Conservation (phyloP, 345 rosid species). For the Pelargonium nanum region DNA sequence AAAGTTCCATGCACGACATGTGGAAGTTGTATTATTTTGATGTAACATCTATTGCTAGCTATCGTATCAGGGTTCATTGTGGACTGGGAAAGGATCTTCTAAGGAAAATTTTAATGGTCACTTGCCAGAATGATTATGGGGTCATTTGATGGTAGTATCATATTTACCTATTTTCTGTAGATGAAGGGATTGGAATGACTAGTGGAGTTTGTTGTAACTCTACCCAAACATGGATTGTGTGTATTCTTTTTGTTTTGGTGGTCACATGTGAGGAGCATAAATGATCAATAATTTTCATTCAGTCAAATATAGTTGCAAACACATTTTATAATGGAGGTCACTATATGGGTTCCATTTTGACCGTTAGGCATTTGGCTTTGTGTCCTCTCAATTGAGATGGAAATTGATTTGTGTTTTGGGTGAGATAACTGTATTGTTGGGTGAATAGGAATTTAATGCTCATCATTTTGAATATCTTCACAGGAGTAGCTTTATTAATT, state of each 20-base stretch:
- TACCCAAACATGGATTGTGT: not conserved
- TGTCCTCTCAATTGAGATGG: not conserved
- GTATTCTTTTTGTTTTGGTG: not conserved
- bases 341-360: not conserved
- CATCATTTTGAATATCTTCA: no score
- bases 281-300: not conserved
- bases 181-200: not conserved
- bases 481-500: no score
- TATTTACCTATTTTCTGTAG: not conserved
- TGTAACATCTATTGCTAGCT: slow-evolving; percentile 6
- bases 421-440: not conserved
- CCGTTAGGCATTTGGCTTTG: not conserved
- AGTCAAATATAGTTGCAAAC: not conserved
- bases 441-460: not conserved
- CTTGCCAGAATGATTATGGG: not conserved
- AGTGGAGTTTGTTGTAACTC: not conserved
- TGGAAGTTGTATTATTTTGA: slow-evolving; percentile 4
- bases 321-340: no score
- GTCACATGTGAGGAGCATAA: not conserved
- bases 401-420: not conserved
- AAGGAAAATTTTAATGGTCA: not conserved
- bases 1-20: not conserved
- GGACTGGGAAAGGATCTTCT: slow-evolving; percentile 4
- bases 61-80: slow-evolving; percentile 1
- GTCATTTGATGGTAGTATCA: not conserved